Evolutionary conservation across 371 early-diverging fungal genomes (phyloP), one percentile per base, ranked within the genome.

Genomic region (Coemansia sp.): DNA sequence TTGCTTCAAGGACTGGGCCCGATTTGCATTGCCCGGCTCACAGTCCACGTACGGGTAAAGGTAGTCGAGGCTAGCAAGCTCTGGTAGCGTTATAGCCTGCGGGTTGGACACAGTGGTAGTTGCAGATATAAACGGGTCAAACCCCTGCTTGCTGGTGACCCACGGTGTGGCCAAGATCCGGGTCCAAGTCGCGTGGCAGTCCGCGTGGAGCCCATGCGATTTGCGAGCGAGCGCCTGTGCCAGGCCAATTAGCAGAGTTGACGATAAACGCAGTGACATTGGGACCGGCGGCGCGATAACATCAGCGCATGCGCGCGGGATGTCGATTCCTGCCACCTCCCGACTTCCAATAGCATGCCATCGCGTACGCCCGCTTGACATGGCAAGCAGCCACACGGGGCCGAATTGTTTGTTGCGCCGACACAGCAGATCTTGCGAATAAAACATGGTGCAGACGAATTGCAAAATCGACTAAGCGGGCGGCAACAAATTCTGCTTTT

Each of bases 361-460:
- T 11, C 60, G 52, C 26, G 57, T 33, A 39, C 49, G 55, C 5
- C 40, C 16, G 4, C 48, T 35, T 2, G 69, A 35, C 16, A 57
- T 68, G 5, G 64, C 72, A 5, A 72, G 57, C 38, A 72, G 48
- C 72, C 72, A 72, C 7, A 72, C 56, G 36, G 43, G 51, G 40
- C 69, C 69, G 57, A 68, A 72, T 33, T 57, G 59, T 9, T 65
- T 56, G 3, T 49, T 50, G 43, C 69, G 72, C 35, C 61, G 58
- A 16, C 59, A 59, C 16, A 72, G 69, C 16, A 72, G 61, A 40
- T 69, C 69, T 14, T 72, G 64, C 33, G 72, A 72, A 55, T 68
- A 72, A 16, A 72, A 72, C 72, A 72, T 72, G 26, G 26, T 26
- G 26, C 26, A 26, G 26, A 26, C 26, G 26, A 26, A 26, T 26